phyloP scores from a whole-genome alignment of 208 protist species.

The Trypanosoma melophagium region DNA sequence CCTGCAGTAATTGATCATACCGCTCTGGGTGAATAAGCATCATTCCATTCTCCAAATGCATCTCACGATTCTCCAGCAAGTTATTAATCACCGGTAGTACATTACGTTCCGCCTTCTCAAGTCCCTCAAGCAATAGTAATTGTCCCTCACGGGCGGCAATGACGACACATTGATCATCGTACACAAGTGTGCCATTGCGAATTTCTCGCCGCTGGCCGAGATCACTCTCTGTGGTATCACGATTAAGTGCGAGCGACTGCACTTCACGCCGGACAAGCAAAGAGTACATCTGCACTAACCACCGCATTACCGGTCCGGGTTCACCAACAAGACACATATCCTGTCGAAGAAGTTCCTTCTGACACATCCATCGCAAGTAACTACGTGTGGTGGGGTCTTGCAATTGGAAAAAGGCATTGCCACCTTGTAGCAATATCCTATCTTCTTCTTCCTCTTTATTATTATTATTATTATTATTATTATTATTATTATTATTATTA shows the following conservation, averaged over 20 bases:
- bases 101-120: constrained; percentile 95
- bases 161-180: constrained; percentile 93
- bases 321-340: constrained; percentile 95
- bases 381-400: constrained; percentile 53
- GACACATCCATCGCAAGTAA: constrained; percentile 89
- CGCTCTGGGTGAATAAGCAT: constrained; percentile 89
- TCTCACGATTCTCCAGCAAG: constrained; percentile 95
- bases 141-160: constrained; percentile 87
- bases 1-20: constrained; percentile 82
- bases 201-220: constrained; percentile 94
- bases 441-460: neutral
- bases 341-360: constrained; percentile 92
- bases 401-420: constrained; percentile 63
- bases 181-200: constrained; percentile 81
- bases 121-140: constrained; percentile 93
- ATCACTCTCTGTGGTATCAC: constrained; percentile 95
- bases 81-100: constrained; percentile 95
- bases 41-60: constrained; percentile 93
- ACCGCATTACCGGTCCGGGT: constrained; percentile 81
- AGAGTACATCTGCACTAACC: constrained; percentile 83
- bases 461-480: neutral
- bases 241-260: constrained; percentile 88
- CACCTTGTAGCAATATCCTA: constrained; percentile 6
- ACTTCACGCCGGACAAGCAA: constrained; percentile 74
- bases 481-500: neutral